These are phyloP conservation scores for Salisapilia sapeloensis DNA, from an alignment of 352 stramenopile genomes.

Conservation along the genomic window DNA sequence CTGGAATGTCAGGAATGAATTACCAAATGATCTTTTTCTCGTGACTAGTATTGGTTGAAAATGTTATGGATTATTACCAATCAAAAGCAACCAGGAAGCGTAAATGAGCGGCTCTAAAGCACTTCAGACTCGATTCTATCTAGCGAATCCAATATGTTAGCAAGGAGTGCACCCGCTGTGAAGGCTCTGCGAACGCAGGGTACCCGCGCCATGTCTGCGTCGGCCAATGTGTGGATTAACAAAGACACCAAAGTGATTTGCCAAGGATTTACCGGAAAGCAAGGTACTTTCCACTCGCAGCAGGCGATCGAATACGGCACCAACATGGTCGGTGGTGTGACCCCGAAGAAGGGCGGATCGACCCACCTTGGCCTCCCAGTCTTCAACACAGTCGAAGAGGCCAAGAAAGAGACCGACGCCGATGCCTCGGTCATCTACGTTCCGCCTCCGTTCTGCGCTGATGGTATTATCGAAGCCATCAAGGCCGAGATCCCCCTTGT, in stretches of 20 bases:
- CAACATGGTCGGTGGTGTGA: slow-evolving; percentile 98
- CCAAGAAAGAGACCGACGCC: slow-evolving; percentile 73
- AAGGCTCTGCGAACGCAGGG: too few relatives aligned
- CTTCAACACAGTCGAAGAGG: slow-evolving; percentile 92
- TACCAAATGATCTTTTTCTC: not conserved
- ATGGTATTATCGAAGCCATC: slow-evolving; percentile 97
- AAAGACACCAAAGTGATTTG: slow-evolving; percentile 99
- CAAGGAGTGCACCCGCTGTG: too few relatives aligned
- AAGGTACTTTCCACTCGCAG: slow-evolving; percentile 98
- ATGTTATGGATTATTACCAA: slow-evolving; percentile 1
- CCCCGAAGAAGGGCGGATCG: slow-evolving; percentile 95
- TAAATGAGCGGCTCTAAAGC: not conserved
- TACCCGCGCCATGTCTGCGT: slow-evolving; percentile 82
- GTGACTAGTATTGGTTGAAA: not conserved
- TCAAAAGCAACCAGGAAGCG: not conserved
- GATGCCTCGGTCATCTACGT: slow-evolving; percentile 99
- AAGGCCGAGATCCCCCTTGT: slow-evolving; percentile 92
- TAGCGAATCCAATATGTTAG: too few relatives aligned
- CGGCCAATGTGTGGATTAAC: slow-evolving; percentile 98
- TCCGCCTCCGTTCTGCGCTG: slow-evolving; percentile 94
- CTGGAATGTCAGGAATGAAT: not conserved
- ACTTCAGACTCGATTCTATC: too few relatives aligned
- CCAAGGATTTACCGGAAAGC: slow-evolving; percentile 99
- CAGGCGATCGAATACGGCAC: slow-evolving; percentile 99
- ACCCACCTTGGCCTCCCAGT: slow-evolving; percentile 97